These are phyloP conservation scores for Aspergillus brasiliensis DNA, from an alignment of 2,329 filamentous ascomycete genomes.

Conservation along the genomic window DNA sequence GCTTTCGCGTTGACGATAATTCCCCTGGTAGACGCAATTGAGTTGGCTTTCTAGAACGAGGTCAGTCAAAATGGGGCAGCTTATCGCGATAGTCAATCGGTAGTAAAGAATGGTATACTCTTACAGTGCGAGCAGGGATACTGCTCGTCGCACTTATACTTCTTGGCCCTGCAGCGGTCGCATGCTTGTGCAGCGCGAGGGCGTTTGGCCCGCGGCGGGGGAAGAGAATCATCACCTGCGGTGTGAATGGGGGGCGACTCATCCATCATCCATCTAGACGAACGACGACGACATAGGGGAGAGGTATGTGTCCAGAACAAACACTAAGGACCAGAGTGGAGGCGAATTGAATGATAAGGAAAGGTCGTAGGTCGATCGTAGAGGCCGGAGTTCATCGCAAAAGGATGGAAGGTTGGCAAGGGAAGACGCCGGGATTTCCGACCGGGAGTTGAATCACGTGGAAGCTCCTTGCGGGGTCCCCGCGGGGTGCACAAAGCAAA, in stretches of 20 bases:
- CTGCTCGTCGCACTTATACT: conserved; percentile 53
- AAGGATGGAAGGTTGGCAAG: not conserved
- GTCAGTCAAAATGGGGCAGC: not conserved
- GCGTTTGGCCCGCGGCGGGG: conserved; percentile 32
- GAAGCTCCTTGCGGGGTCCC: not conserved
- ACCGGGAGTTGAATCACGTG: not conserved
- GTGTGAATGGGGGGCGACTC: conserved; percentile 25
- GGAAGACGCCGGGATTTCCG: not conserved
- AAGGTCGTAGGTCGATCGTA: too few relatives aligned
- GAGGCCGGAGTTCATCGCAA: too few relatives aligned
- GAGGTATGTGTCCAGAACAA: too few relatives aligned
- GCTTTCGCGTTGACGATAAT: conserved; percentile 34
- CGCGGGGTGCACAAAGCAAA: not conserved
- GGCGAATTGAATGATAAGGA: too few relatives aligned
- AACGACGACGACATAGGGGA: not conserved
- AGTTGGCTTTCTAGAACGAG: conserved; percentile 32
- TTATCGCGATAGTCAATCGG: not conserved
- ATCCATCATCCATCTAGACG: conserved; percentile 38
- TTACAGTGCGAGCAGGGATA: conserved; percentile 50
- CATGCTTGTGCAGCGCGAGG: conserved; percentile 52
- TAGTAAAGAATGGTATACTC: too few relatives aligned
- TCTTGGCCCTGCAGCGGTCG: conserved; percentile 50
- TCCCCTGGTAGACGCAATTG: conserved; percentile 39
- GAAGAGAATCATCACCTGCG: conserved; percentile 17
- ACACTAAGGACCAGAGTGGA: too few relatives aligned